phyloP scores from a whole-genome alignment of 495 filamentous ascomycete species.

The Patellaria atrata region DNA sequence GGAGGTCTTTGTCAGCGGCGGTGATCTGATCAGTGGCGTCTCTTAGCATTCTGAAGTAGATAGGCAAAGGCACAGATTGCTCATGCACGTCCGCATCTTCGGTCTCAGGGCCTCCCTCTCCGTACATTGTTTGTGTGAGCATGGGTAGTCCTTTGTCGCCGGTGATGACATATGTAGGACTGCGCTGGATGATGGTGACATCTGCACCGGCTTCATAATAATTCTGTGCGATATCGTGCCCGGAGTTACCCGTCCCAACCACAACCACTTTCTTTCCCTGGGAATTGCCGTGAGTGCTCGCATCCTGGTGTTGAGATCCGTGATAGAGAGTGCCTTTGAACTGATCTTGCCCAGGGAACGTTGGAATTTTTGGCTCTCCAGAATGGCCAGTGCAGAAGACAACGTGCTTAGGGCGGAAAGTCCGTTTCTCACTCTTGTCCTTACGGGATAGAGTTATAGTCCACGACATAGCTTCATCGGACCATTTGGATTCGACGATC shows the following conservation, averaged over 20 bases:
- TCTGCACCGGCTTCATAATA: conserved; percentile 66
- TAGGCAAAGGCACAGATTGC: conserved; percentile 41
- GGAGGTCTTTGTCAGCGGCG: conserved; percentile 36
- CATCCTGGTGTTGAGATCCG: conserved; percentile 44
- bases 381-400: conserved; percentile 61
- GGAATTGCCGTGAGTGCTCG: conserved; percentile 32
- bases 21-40: conserved; percentile 34
- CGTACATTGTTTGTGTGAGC: conserved; percentile 43
- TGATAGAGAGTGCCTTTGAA: conserved; percentile 56
- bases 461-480: conserved; percentile 43
- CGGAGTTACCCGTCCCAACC: conserved; percentile 68
- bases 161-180: conserved; percentile 55
- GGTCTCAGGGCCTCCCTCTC: conserved; percentile 42
- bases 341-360: conserved; percentile 43
- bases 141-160: conserved; percentile 40
- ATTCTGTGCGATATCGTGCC: conserved; percentile 72
- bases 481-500: conserved; percentile 37
- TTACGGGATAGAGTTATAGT: conserved; percentile 40
- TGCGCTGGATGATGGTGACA: conserved; percentile 76
- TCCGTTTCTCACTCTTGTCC: conserved; percentile 39
- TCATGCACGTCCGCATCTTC: conserved; percentile 50
- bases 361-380: conserved; percentile 51
- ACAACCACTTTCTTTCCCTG: conserved; percentile 57
- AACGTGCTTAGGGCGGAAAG: conserved; percentile 48
- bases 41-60: too few relatives aligned